Evolutionary conservation across 2,329 filamentous ascomycete species (phyloP), one percentile per base, ranked within the genome.

Genomic region (Diplodia scrobiculata): DNA sequence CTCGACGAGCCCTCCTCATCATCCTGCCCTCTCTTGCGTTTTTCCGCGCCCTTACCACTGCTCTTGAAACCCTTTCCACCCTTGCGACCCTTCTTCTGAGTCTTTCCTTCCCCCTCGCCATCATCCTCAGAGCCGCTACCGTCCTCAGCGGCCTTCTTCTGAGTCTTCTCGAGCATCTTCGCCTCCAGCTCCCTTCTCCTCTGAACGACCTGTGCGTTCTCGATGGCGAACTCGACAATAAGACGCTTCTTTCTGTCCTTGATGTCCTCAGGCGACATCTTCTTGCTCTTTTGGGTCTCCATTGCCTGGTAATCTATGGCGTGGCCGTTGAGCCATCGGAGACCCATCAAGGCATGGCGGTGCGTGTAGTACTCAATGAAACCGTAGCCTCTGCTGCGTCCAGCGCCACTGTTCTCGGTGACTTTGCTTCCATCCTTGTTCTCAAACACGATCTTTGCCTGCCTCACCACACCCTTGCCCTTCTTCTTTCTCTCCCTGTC

Each of bases 331-430:
- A 99, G 84, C 88, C 92, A 98, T 54, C 95, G 85, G 69, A 99
- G 82, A 27, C 92, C 95, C 91, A 98, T 98, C 47, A 99, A 84
- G 14, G 95, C 95, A 83, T 90, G 94, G 59, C 95, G 89, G 75
- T 99, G 95, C 34, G 91, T 95, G 70, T 88, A 90, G 79, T 97
- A 99, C 80, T 99, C 95, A 71, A 99, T 90, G 81, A 99, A 99
- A 13, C 96, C 95, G 76, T 99, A 99, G 5, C 95, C 95, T 76
- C 94, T 87, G 76, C 91, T 95, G 75, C 91, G 86, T 54, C 93
- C 93, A 6, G 88, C 92, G 7, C 91, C 92, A 60, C 83, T 87
- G 51, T 86, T 84, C 79, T 96, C 92, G 9, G 84, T 79, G 14
- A 97, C 87, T 80, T 97, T 98, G 73, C 87, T 87, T 53, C 95